These are phyloP conservation scores for Amanita subjunquillea DNA, from an alignment of 768 basidiomycete genomes.

Conservation along the genomic window DNA sequence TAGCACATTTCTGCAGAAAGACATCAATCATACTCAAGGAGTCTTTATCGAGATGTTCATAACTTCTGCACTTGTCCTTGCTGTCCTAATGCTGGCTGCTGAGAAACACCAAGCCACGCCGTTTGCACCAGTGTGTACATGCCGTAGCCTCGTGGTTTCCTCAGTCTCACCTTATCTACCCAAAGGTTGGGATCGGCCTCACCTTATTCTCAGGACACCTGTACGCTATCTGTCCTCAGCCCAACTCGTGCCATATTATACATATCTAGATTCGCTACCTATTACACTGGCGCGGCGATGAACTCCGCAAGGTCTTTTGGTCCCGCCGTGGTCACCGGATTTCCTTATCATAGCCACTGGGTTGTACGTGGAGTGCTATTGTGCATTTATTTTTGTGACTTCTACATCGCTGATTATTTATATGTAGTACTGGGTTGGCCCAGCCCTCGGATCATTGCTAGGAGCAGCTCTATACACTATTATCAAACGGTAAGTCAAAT, in stretches of 20 bases:
- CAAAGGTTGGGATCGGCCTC: conserved; percentile 53
- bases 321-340: conserved; percentile 57
- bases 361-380: conserved; percentile 30
- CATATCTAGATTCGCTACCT: conserved; percentile 39
- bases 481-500: conserved; percentile 34
- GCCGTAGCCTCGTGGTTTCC: background rate
- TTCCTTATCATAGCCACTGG: conserved; percentile 45
- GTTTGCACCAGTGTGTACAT: conserved; percentile 48
- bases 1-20: conserved; percentile 38
- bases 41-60: conserved; percentile 69
- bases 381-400: background rate
- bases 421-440: conserved; percentile 60
- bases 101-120: conserved; percentile 61
- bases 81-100: conserved; percentile 66
- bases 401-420: conserved; percentile 2
- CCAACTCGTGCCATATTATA: background rate
- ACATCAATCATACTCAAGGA: conserved; percentile 43
- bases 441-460: conserved; percentile 54
- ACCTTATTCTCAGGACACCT: conserved; percentile 55
- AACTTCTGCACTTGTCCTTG: conserved; percentile 44
- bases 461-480: conserved; percentile 44
- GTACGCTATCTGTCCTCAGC: conserved; percentile 20
- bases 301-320: conserved; percentile 66
- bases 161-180: background rate
- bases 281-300: conserved; percentile 57